Percentiles rank a stretch among this genome's conserved stretches.
Evolutionary conservation across 2,329 filamentous ascomycete genomes (phyloP).

Genomic region (Sordariomycetes sp.): DNA sequence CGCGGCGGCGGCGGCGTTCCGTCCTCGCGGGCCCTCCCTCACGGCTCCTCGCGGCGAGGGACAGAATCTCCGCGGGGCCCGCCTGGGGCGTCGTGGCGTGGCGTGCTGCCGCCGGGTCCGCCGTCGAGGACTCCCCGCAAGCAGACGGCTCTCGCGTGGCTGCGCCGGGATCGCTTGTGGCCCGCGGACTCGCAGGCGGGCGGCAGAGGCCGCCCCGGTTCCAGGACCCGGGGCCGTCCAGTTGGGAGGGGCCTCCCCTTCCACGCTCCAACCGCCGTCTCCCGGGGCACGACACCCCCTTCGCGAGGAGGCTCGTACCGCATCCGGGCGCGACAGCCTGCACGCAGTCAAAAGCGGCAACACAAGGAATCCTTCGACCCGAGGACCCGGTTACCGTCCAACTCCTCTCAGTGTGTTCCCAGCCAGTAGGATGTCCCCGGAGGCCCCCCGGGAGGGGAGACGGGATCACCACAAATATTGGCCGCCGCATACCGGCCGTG

Average conservation of each 20-base stretch:
- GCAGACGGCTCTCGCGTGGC: too few species aligned
- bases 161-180: too few species aligned
- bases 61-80: too few species aligned
- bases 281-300: background rate
- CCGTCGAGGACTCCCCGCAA: too few species aligned
- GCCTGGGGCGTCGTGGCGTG: too few species aligned
- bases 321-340: background rate
- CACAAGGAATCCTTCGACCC: background rate
- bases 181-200: too few species aligned
- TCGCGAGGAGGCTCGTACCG: background rate
- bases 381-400: background rate
- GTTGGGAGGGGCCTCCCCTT: background rate
- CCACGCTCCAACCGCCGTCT: background rate
- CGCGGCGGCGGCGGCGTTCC: background rate
- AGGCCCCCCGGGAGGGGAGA: background rate
- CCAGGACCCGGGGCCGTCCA: too few species aligned
- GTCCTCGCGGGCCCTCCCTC: background rate
- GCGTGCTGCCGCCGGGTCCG: too few species aligned
- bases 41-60: too few species aligned
- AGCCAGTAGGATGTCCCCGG: background rate
- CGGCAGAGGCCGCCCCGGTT: too few species aligned
- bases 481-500: too few species aligned
- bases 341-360: background rate
- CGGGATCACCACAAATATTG: background rate
- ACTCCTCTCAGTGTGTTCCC: background rate